These are phyloP conservation scores for Globisporangium solare DNA, from an alignment of 352 stramenopile genomes.

Conservation along the genomic window DNA sequence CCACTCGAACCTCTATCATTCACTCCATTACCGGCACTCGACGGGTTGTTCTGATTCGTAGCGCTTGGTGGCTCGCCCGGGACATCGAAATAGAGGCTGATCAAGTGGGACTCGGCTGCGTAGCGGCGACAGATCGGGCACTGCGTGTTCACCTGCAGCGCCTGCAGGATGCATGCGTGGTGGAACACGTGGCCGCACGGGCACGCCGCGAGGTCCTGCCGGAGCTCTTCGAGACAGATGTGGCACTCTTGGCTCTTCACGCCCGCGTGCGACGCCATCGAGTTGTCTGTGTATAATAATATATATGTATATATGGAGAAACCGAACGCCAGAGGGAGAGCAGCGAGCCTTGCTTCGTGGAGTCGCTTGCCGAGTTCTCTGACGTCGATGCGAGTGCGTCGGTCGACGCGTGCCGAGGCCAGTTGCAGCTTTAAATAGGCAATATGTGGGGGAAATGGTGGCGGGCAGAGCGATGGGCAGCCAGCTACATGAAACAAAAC, in stretches of 20 bases:
- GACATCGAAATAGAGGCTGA: conserved; percentile 68
- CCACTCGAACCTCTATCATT: not conserved
- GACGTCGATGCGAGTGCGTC: too few relatives aligned
- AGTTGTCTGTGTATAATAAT: not conserved
- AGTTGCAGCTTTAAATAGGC: too few relatives aligned
- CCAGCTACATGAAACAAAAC: too few relatives aligned
- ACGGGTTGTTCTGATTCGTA: not conserved
- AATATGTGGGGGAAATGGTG: too few relatives aligned
- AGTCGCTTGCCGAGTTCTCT: too few relatives aligned
- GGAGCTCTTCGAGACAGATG: conserved; percentile 80
- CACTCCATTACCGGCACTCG: not conserved
- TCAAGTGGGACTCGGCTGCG: conserved; percentile 35
- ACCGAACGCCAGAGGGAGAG: not conserved
- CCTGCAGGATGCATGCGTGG: conserved; percentile 63
- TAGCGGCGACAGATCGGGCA: conserved; percentile 68
- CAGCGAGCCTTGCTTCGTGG: not conserved
- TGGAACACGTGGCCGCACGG: conserved; percentile 78
- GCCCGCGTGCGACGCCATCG: conserved; percentile 4
- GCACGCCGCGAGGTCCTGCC: conserved; percentile 43
- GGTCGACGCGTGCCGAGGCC: too few relatives aligned
- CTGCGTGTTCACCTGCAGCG: conserved; percentile 61
- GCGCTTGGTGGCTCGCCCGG: conserved; percentile 17
- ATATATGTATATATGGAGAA: not conserved
- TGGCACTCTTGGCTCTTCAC: conserved; percentile 64
- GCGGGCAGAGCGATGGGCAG: too few relatives aligned